phyloP scores from a whole-genome alignment of 306 rosid species.

The Delonix regia region DNA sequence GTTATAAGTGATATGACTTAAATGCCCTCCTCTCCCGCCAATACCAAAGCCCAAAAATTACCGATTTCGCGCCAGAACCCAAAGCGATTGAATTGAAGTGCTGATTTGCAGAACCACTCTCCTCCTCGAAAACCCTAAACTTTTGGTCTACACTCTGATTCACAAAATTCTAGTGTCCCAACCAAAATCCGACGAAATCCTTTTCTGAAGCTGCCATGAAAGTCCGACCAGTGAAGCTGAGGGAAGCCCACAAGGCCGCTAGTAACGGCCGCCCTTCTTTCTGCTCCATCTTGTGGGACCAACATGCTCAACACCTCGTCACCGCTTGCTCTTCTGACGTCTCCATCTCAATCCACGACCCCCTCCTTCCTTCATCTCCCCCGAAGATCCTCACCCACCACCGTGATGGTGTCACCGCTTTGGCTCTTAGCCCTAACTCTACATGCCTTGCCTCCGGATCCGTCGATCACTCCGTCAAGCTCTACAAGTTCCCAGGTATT shows the following conservation, averaged over 20 bases:
- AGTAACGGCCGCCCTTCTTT: constrained; percentile 58
- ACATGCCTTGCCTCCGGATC: constrained; percentile 98
- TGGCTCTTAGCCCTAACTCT: constrained; percentile 92
- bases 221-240: constrained; percentile 78
- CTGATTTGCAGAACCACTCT: not conserved
- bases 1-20: not conserved
- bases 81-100: not conserved
- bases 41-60: constrained; percentile 9
- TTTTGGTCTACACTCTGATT: not conserved
- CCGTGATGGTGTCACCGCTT: constrained; percentile 88
- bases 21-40: constrained; percentile 45
- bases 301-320: constrained; percentile 66
- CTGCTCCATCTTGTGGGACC: constrained; percentile 94
- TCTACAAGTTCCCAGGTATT: constrained; percentile 93
- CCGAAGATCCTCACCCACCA: constrained; percentile 88
- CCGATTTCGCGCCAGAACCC: constrained; percentile 49
- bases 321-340: constrained; percentile 78
- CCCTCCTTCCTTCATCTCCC: constrained; percentile 60
- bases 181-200: not conserved
- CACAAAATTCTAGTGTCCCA: not conserved
- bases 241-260: constrained; percentile 75
- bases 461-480: constrained; percentile 88
- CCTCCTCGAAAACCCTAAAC: not conserved
- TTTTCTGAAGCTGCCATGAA: constrained; percentile 56
- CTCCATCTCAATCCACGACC: constrained; percentile 72